Percentiles rank a stretch among this genome's conserved stretches.
These are phyloP conservation scores for Centrapalus pauciflorus DNA, from an alignment of 129 eudicot genomes.

Conservation along the genomic window DNA sequence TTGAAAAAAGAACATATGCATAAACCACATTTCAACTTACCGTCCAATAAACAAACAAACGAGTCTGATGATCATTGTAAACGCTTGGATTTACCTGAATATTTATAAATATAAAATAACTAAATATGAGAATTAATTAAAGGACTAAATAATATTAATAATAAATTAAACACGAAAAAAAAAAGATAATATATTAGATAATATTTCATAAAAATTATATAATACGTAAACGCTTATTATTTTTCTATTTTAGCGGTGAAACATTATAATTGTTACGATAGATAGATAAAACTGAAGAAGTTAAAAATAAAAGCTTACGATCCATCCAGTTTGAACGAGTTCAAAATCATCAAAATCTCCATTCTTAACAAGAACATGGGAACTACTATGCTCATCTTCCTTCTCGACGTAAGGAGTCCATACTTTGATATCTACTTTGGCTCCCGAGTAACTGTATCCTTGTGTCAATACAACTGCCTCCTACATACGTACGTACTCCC, in stretches of 20 bases:
- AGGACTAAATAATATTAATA: background rate
- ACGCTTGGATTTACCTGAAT: slow-evolving; percentile 69
- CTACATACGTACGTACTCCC: slow-evolving; percentile 16
- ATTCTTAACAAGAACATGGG: slow-evolving; percentile 36
- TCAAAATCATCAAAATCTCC: slow-evolving; percentile 37
- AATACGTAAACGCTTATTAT: too few species aligned
- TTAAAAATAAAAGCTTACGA: slow-evolving; percentile 27
- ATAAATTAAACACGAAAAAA: too few species aligned
- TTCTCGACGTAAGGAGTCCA: slow-evolving; percentile 52
- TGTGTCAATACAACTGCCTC: slow-evolving; percentile 33
- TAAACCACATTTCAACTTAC: too few species aligned
- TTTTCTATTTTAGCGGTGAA: too few species aligned
- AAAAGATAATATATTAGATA: background rate
- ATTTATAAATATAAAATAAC: background rate
- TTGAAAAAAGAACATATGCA: too few species aligned
- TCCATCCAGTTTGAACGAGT: slow-evolving; percentile 58
- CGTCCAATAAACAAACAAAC: slow-evolving; percentile 61
- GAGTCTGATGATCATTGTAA: slow-evolving; percentile 59
- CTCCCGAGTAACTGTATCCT: slow-evolving; percentile 53
- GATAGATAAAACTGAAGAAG: too few species aligned
- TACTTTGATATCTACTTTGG: slow-evolving; percentile 49
- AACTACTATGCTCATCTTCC: slow-evolving; percentile 56
- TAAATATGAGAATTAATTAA: background rate
- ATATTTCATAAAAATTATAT: too few species aligned
- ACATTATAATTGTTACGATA: too few species aligned